Base-by-base conservation (phyloP, 345 rosid genomes). In the Erucastrum elatum region DNA sequence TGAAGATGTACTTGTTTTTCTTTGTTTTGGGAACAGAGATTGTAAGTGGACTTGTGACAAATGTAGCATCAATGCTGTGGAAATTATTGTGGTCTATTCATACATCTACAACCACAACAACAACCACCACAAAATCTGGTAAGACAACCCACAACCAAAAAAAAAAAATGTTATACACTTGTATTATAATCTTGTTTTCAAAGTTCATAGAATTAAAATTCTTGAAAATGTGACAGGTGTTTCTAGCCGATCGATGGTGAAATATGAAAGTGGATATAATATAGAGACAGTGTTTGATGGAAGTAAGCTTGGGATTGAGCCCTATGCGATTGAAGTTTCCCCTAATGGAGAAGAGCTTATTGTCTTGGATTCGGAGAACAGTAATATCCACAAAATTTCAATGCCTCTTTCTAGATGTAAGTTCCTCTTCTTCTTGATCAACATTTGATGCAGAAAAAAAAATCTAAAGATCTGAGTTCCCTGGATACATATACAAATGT, bases 271-370 rank as follows among this genome's bases (percentile, higher is more conserved):
- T 80, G 98, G 99, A 27, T 96, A 93, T 77, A 84, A 83, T 8
- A 97, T 96, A 80, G 99, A 96, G 87, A 96, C 99, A 2, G 96
- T 96, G 66, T 88, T 96, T 80, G 99, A 96, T 83, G 99, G 99
- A 80, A 89, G 91, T 74, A 93, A 91, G 79, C 85, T 87, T 80
- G 99, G 98, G 80, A 87, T 96, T 39, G 98, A 93, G 49, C 98
- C 98, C 2, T 84, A 87, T 70, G 85, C 95, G 13, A 82, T 96
- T 71, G 86, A 85, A 72, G 87, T 91, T 68, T 88, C 96, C 41
- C 84, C 90, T 1, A 75, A 49, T 75, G 84, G 82, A 69, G 98
- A 93, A 70, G 98, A 91, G 77, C 94, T 96, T 79, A 85, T 96
- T 74, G 86, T 96, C 66, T 81, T 96, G 88, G 98, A 96, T 64